These are phyloP conservation scores for Lichtheimia hyalospora DNA, from an alignment of 371 early-diverging fungal species.

Conservation along the genomic window DNA sequence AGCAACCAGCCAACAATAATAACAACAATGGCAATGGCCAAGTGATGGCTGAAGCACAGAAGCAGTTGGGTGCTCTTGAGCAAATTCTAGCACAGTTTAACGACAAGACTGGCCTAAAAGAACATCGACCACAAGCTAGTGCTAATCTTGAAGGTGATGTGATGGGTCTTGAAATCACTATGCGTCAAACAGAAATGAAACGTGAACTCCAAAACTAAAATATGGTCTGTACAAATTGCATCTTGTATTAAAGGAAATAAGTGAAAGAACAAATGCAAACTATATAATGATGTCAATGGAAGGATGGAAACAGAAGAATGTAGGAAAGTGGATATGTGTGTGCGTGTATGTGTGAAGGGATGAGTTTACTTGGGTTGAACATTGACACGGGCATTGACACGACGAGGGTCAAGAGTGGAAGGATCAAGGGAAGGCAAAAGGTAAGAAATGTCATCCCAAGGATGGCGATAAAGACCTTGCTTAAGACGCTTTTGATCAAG, in stretches of 20 bases:
- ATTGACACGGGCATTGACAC: constrained; percentile 52
- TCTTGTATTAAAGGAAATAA: constrained; percentile 2
- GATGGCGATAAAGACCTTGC: constrained; percentile 96
- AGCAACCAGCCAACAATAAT: too few relatives aligned
- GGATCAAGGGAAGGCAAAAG: constrained; percentile 63
- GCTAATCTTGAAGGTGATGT: neutral
- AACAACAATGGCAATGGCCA: neutral
- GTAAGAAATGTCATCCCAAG: constrained; percentile 98
- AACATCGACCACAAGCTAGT: constrained; percentile 10
- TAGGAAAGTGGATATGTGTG: neutral
- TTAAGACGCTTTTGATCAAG: constrained; percentile 97
- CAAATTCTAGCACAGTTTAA: neutral
- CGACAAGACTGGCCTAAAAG: constrained; percentile 8
- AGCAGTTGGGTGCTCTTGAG: neutral
- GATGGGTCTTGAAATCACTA: neutral
- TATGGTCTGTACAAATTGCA: neutral
- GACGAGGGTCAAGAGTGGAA: constrained; percentile 49
- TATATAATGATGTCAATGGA: neutral
- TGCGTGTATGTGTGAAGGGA: neutral
- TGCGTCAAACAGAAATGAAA: constrained; percentile 1
- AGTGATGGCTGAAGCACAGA: neutral
- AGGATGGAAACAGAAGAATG: neutral
- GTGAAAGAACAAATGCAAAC: neutral
- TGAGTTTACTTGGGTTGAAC: constrained; percentile 32
- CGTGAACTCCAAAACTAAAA: neutral